Base-by-base conservation (phyloP, 208 protist species). In the Crithidia mellificae region DNA sequence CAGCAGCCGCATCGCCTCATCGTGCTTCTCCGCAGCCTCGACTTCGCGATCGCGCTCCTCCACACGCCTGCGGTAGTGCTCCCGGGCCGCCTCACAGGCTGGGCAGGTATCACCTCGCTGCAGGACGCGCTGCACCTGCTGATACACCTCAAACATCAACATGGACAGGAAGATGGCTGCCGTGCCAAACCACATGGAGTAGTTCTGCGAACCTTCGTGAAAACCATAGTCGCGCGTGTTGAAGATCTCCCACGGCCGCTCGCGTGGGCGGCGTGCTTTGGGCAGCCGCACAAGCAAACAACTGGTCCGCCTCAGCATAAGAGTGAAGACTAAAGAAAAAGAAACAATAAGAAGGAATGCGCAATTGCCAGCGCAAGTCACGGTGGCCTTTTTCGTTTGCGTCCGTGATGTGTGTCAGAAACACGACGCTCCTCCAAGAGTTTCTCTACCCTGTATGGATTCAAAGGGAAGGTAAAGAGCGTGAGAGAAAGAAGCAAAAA, bases 231-330 rank as follows among this genome's bases (percentile, higher is more conserved):
- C 88, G 39, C 90, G 83, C 20, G 86, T 87, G 71, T 96, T 96
- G 65, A 96, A 91, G 29, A 96, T 81, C 67, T 96, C 87, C 84
- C 84, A 96, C 58, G 88, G 83, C n/a, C 90, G 78, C 73, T 96
- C 87, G 22, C 88, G 87, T 7, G 88, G 90, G 1, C 90, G 83
- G 30, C 90, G 90, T 14, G 77, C 58, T 68, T 93, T 92, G 12
- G 90, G 90, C 14, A 96, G 74, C 34, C 90, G 87, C 68, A 96
- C 66, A 11, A 63, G 64, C 25, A 72, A 57, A 7, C 59, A 30
- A 20, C 41, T 6, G 11, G 76, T 92, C 20, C 14, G 17, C 19
- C 78, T 72, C 36, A 96, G 61, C 85, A 91, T 58, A 15, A 9
- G 29, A 29, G 34, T n/a, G 34, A 24, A 43, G 15, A n/a, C n/a